Percentiles rank a stretch among this genome's conserved stretches.
Conservation (phyloP, 108 stramenopile species). For the Conticribra weissflogii region DNA sequence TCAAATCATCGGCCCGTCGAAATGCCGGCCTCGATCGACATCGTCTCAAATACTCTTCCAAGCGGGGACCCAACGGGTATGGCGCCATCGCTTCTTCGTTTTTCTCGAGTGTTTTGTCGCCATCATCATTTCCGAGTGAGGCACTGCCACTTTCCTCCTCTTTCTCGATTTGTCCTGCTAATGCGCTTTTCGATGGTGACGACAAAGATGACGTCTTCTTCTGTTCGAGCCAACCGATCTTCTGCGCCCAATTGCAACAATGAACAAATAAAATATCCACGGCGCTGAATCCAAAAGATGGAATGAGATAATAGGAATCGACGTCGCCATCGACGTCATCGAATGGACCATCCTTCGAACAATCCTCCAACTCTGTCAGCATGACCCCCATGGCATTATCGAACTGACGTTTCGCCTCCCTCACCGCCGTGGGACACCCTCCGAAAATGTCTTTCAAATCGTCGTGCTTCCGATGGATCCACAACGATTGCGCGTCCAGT, state of each 20-base stretch:
- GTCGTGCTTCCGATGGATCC: slow-evolving; percentile 81
- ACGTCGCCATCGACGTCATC: too few relatives aligned
- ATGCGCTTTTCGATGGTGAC: too few relatives aligned
- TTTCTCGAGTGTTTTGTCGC: slow-evolving; percentile 1
- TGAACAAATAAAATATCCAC: slow-evolving; percentile 78
- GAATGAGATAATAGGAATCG: slow-evolving; percentile 21
- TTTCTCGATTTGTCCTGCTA: background rate
- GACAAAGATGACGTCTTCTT: slow-evolving; percentile 23
- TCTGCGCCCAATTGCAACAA: slow-evolving; percentile 72
- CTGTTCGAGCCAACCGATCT: slow-evolving; percentile 74
- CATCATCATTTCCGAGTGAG: background rate
- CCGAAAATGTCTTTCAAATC: slow-evolving; percentile 60
- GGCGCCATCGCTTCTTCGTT: background rate
- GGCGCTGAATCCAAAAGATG: slow-evolving; percentile 66
- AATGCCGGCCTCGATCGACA: slow-evolving; percentile 58
- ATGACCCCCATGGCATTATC: slow-evolving; percentile 31
- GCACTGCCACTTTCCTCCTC: background rate
- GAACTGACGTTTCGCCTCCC: slow-evolving; percentile 69
- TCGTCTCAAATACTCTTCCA: slow-evolving; percentile 42
- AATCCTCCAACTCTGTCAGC: slow-evolving; percentile 39
- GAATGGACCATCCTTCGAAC: background rate
- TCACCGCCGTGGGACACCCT: slow-evolving; percentile 61
- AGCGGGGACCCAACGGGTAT: slow-evolving; percentile 5
- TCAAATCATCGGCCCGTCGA: slow-evolving; percentile 28
- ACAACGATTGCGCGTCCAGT: slow-evolving; percentile 74